A percentile compares a stretch with the other conserved stretches of the same genome.
Evolutionary conservation across 2,329 filamentous ascomycete genomes (phyloP).

Genomic region (Exutisphaerella laricina): DNA sequence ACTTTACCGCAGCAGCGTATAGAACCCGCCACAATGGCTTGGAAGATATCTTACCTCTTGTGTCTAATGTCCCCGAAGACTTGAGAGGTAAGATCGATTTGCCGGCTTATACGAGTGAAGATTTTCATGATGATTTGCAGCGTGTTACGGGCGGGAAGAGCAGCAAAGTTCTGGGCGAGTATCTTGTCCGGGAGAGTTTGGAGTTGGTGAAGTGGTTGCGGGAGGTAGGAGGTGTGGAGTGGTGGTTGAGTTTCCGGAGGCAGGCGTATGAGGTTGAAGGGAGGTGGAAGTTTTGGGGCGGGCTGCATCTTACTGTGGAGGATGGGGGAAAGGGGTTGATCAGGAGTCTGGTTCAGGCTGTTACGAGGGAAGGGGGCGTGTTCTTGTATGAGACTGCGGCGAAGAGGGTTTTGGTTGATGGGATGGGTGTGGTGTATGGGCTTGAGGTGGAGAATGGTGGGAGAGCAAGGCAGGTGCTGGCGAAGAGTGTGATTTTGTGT

Average conservation of each 20-base stretch:
- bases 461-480: slow-evolving; percentile 28
- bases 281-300: slow-evolving; percentile 61
- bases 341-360: slow-evolving; percentile 44
- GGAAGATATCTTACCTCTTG: slow-evolving; percentile 53
- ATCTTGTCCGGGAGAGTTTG: slow-evolving; percentile 41
- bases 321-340: slow-evolving; percentile 58
- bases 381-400: slow-evolving; percentile 46
- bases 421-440: slow-evolving; percentile 31
- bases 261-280: slow-evolving; percentile 61
- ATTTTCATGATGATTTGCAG: slow-evolving; percentile 54
- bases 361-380: slow-evolving; percentile 39
- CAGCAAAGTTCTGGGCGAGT: slow-evolving; percentile 45
- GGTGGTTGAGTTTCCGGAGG: slow-evolving; percentile 56
- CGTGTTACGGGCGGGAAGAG: slow-evolving; percentile 53
- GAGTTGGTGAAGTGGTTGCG: slow-evolving; percentile 29
- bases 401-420: slow-evolving; percentile 37
- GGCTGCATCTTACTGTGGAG: slow-evolving; percentile 54
- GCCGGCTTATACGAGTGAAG: slow-evolving; percentile 48
- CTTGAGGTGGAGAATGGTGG: slow-evolving; percentile 31
- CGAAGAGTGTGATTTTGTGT: slow-evolving; percentile 47
- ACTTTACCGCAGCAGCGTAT: slow-evolving; percentile 61
- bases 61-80: slow-evolving; percentile 52
- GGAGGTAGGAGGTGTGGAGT: slow-evolving; percentile 25
- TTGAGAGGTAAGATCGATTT: slow-evolving; percentile 52
- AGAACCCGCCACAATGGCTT: slow-evolving; percentile 54